Evolutionary conservation across 1,284 basidiomycete species (phyloP).

Genomic region (Ustilago xerochloae): DNA sequence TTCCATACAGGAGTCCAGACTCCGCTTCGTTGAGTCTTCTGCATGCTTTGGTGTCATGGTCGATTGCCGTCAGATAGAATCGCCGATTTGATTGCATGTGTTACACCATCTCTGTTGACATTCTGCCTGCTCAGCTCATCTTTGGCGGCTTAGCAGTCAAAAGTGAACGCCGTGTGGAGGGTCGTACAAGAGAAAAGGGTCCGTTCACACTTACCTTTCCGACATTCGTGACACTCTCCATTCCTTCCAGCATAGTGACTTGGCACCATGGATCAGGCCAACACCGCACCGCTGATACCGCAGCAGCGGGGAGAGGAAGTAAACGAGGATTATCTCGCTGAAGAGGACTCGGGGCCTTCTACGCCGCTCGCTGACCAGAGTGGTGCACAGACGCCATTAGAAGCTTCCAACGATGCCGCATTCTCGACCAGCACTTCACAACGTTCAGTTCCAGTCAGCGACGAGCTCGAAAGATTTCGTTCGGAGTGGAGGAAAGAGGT

Average conservation of each 20-base stretch:
- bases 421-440: neutral
- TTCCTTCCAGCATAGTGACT: neutral
- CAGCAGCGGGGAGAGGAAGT: neutral
- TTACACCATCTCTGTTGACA: too few species aligned
- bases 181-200: conserved; percentile 5
- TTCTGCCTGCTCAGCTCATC: conserved; percentile 9
- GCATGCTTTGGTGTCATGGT: neutral
- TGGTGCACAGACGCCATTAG: conserved; percentile 25
- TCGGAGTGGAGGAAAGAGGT: conserved; percentile 55
- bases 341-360: conserved; percentile 16
- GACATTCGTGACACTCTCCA: too few species aligned
- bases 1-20: neutral
- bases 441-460: conserved; percentile 15
- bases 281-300: conserved; percentile 22
- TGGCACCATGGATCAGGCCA: conserved; percentile 10
- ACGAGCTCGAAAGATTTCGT: conserved; percentile 51
- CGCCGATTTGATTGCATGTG: too few species aligned
- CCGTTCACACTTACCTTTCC: conserved; percentile 8
- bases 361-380: conserved; percentile 23
- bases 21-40: neutral
- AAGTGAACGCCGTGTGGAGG: conserved; percentile 17
- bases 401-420: conserved; percentile 2
- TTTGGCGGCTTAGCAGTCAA: neutral
- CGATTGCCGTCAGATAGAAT: neutral
- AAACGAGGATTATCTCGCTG: neutral